phyloP scores from a whole-genome alignment of 129 eudicot genomes.

The Oenanthe sinensis region DNA sequence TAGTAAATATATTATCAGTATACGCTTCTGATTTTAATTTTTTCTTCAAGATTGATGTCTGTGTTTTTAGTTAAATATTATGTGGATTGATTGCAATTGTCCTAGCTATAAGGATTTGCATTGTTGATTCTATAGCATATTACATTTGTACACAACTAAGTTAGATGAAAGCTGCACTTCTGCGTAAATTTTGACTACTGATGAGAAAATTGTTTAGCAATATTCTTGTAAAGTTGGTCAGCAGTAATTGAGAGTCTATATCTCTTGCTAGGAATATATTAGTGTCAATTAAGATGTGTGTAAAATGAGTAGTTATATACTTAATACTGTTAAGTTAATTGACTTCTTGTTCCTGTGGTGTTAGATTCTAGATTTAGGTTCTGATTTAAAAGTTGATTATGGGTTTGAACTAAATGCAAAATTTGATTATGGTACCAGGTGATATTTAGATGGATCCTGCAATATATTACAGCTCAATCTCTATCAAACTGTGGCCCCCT shows the following conservation, averaged over 20 bases:
- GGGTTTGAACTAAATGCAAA: not conserved
- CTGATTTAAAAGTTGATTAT: not conserved
- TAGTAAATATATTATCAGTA: not conserved
- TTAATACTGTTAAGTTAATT: not conserved
- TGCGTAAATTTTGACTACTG: not conserved
- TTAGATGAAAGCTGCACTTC: not conserved
- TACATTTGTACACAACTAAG: not conserved
- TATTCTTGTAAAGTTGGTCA: not conserved
- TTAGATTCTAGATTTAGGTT: not conserved
- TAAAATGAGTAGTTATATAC: not conserved
- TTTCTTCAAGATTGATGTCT: not conserved
- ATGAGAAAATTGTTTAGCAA: too few relatives aligned
- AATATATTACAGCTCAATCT: constrained; percentile 15
- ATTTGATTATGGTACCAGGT: constrained; percentile 18
- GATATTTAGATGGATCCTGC: constrained; percentile 35
- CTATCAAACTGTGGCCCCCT: constrained; percentile 72
- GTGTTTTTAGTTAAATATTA: not conserved
- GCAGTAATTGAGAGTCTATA: not conserved
- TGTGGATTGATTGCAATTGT: not conserved
- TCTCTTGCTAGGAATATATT: not conserved
- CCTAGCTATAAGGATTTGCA: not conserved
- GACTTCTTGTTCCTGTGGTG: not conserved
- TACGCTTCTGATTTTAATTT: not conserved
- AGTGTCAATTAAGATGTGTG: not conserved
- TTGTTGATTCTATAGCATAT: too few relatives aligned